Percentiles rank a stretch among this genome's conserved stretches.
Conservation (phyloP, 768 basidiomycete genomes). For the Saitozyma podzolica region DNA sequence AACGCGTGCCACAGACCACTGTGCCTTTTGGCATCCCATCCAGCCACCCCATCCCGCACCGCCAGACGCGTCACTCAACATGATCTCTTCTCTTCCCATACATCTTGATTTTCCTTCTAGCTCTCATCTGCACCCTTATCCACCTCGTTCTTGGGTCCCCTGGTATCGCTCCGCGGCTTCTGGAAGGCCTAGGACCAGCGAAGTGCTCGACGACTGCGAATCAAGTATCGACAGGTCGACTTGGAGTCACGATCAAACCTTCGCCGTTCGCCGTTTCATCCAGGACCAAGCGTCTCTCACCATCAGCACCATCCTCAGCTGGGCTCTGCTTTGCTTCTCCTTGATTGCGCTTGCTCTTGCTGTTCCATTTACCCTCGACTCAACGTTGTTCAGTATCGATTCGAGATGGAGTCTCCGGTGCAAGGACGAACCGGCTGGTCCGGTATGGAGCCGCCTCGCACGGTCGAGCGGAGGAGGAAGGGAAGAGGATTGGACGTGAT, state of each 20-base stretch:
- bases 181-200: conserved; percentile 4
- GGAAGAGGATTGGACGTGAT: conserved; percentile 34
- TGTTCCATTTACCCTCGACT: background rate
- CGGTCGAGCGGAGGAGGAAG: conserved; percentile 33
- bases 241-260: no score
- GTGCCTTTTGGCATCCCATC: no score
- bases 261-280: background rate
- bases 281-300: background rate
- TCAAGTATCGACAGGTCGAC: no score
- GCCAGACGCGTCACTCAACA: no score
- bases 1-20: no score
- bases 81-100: no score
- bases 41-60: no score
- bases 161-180: conserved; percentile 4
- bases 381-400: background rate
- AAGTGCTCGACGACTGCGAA: no score
- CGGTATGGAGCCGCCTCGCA: conserved; percentile 26
- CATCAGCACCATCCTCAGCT: background rate
- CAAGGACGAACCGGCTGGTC: conserved; percentile 39
- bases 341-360: background rate
- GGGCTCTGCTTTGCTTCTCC: background rate
- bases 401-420: conserved; percentile 9
- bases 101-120: no score
- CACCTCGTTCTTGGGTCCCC: no score
- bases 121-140: no score